Evolutionary conservation across 1,284 basidiomycete species (phyloP).

Genomic region (Bjerkandera adusta): DNA sequence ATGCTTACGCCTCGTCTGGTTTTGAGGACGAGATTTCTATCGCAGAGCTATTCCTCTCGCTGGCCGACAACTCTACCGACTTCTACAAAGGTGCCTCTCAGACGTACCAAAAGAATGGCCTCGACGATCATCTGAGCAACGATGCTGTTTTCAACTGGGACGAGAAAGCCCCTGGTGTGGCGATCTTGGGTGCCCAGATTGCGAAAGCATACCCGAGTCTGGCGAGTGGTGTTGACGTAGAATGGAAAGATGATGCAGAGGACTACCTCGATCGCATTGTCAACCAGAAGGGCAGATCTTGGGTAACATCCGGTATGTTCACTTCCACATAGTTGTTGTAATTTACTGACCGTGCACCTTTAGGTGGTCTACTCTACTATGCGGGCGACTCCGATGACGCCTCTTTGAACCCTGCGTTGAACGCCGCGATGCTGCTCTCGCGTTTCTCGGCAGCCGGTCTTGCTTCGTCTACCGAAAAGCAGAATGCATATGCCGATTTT

Average conservation of each 20-base stretch:
- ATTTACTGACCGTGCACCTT: not conserved
- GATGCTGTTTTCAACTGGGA: constrained; percentile 88
- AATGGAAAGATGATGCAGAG: constrained; percentile 75
- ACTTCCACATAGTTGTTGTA: not conserved
- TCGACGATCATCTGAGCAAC: constrained; percentile 37
- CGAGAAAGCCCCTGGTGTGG: constrained; percentile 72
- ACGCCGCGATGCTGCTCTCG: constrained; percentile 78
- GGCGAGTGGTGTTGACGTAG: constrained; percentile 39
- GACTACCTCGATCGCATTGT: constrained; percentile 75
- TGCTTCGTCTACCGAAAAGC: constrained; percentile 61
- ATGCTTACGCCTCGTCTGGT: constrained; percentile 72
- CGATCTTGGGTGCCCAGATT: constrained; percentile 73
- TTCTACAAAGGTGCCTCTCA: constrained; percentile 65
- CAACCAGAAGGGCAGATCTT: constrained; percentile 50
- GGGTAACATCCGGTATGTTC: constrained; percentile 49
- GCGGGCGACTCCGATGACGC: constrained; percentile 76
- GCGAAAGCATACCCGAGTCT: constrained; percentile 48
- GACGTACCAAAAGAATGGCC: constrained; percentile 58
- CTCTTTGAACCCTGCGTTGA: constrained; percentile 84
- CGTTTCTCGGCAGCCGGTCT: constrained; percentile 66
- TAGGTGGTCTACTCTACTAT: constrained; percentile 80
- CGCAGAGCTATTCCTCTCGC: constrained; percentile 75
- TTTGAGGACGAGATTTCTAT: constrained; percentile 71
- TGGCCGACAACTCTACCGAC: constrained; percentile 61
- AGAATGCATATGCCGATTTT: constrained; percentile 59